These are phyloP conservation scores for Paulownia fortunei DNA, from an alignment of 257 asterid genomes.

Conservation along the genomic window DNA sequence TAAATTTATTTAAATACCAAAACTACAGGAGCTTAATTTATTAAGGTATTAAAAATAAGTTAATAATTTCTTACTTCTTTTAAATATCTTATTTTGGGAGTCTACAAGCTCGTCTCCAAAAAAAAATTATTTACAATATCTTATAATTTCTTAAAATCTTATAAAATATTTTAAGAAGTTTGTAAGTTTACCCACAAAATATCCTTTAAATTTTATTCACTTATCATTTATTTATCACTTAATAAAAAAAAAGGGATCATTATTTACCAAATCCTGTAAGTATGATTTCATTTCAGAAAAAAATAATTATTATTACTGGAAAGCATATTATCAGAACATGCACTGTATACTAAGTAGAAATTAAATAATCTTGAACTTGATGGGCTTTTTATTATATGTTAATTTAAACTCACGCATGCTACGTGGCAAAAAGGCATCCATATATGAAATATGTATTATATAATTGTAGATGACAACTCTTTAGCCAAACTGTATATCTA, in stretches of 20 bases:
- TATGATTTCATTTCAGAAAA: not conserved
- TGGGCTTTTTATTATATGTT: not conserved
- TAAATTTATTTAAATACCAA: no score
- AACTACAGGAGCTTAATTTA: no score
- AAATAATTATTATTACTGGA: not conserved
- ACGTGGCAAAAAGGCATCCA: slow-evolving; percentile 1
- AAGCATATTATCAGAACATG: slow-evolving; percentile 26
- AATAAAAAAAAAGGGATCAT: not conserved
- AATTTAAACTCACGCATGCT: not conserved
- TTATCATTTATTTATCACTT: no score
- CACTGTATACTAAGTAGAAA: slow-evolving; percentile 1
- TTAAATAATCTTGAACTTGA: slow-evolving; percentile 18
- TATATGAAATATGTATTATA: not conserved
- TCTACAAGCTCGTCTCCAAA: no score
- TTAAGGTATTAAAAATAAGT: no score
- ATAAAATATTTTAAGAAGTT: not conserved
- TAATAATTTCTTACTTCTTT: no score
- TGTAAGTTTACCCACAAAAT: no score
- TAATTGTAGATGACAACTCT: slow-evolving; percentile 15
- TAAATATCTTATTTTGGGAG: no score
- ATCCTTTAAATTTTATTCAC: no score
- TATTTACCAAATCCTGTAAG: not conserved
- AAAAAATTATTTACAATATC: no score
- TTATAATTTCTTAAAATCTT: no score
- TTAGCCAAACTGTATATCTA: not conserved